Conservation (phyloP, 2,329 filamentous ascomycete genomes). For the Elsinoe arachidis region DNA sequence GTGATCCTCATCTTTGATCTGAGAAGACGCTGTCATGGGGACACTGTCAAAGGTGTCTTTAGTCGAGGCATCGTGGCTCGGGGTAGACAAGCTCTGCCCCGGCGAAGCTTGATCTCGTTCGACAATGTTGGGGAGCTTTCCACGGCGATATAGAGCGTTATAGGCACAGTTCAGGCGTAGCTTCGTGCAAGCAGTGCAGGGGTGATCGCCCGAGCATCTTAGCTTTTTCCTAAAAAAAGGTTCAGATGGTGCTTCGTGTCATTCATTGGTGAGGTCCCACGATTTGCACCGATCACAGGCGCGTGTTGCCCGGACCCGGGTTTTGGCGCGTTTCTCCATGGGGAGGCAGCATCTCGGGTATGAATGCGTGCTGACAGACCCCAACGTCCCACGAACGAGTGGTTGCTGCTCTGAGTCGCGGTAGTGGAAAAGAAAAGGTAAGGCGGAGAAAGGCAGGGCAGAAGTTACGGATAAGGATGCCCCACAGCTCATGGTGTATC, state of each 20-base stretch:
- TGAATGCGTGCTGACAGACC: background rate
- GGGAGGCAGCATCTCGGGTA: background rate
- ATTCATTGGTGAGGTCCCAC: background rate
- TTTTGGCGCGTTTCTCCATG: slow-evolving; percentile 1
- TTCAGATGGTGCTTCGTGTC: background rate
- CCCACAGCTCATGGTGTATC: too few species aligned
- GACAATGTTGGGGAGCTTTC: background rate
- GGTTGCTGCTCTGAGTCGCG: background rate
- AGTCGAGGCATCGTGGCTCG: background rate
- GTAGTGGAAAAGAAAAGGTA: background rate
- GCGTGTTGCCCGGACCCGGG: slow-evolving; percentile 4
- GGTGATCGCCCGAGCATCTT: slow-evolving; percentile 1
- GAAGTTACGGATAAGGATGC: too few species aligned
- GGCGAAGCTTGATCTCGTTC: background rate
- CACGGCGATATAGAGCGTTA: slow-evolving; percentile 7
- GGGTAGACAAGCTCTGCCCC: background rate
- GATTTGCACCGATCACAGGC: slow-evolving; percentile 13
- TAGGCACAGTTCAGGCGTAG: background rate
- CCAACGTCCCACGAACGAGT: too few species aligned
- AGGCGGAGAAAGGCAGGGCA: background rate
- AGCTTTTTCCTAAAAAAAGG: slow-evolving; percentile 2
- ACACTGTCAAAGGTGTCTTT: too few species aligned
- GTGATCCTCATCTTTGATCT: too few species aligned
- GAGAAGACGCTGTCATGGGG: too few species aligned
- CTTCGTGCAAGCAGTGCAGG: background rate